A percentile compares a stretch with the other conserved stretches of the same genome.
phyloP scores from a whole-genome alignment of 176 grass and related monocot genomes.

The Juncus effusus region DNA sequence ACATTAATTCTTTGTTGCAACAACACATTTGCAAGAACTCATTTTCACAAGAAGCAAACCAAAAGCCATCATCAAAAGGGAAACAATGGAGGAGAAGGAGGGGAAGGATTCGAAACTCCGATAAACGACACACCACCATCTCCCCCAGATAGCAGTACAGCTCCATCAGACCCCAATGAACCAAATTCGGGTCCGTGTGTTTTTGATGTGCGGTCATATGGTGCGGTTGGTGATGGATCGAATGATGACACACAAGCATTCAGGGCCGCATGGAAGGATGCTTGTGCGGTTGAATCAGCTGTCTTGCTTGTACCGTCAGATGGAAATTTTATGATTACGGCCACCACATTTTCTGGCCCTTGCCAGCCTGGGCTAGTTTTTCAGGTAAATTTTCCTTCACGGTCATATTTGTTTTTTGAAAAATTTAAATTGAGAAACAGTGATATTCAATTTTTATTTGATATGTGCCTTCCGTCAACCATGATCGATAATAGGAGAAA shows the following conservation, averaged over 20 bases:
- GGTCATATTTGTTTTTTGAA: too few species aligned
- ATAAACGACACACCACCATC: background rate
- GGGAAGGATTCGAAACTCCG: constrained; percentile 17
- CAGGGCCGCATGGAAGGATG: constrained; percentile 55
- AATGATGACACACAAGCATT: constrained; percentile 72
- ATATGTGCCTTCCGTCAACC: too few species aligned
- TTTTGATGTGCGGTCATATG: constrained; percentile 70
- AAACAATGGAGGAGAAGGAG: constrained; percentile 6
- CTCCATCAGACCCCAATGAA: constrained; percentile 34
- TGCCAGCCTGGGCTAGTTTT: constrained; percentile 74
- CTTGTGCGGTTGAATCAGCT: constrained; percentile 51
- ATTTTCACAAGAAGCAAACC: constrained; percentile 57
- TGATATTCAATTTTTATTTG: too few species aligned
- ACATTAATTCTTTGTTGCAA: constrained; percentile 25
- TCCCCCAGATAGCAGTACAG: constrained; percentile 19
- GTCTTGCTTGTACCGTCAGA: constrained; percentile 61
- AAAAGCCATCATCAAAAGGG: constrained; percentile 19
- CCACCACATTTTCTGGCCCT: constrained; percentile 76
- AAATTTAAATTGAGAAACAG: too few species aligned
- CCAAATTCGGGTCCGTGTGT: constrained; percentile 42
- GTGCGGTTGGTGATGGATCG: constrained; percentile 53
- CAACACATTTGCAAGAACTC: constrained; percentile 44
- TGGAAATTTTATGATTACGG: constrained; percentile 64
- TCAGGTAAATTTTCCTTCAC: constrained; percentile 38
- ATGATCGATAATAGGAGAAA: too few species aligned